Evolutionary conservation across 176 grass and related monocot genomes (phyloP), one percentile per base, ranked within the genome.

Genomic region (Zea luxurians): DNA sequence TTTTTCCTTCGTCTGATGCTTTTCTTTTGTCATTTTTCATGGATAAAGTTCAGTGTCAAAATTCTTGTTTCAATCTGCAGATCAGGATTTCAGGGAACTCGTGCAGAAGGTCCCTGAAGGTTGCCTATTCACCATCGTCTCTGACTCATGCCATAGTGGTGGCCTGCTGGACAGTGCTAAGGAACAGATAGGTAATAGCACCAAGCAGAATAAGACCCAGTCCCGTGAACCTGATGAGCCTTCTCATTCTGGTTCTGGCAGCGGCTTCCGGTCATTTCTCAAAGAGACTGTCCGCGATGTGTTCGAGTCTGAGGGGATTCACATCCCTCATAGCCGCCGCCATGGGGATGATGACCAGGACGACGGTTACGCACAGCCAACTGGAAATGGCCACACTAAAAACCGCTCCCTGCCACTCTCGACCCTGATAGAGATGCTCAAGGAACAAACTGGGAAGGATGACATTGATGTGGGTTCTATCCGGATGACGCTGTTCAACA

Each of bases 61-160:
- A 13, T 35, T 55, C 15, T 7, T 66, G 10, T 69, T 82, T 38
- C 52, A 66, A 50, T 84, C 27, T 78, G 66, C 70, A 98, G 95
- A 98, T 68, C 85, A 98, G 79, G 91, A 98, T 80, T 90, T 98
- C 75, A 94, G 78, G 77, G 89, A 89, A 37, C 87, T 98, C 47
- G 91, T 94, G 44, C 83, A 87, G 71, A 98, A 98, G 74, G 83
- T 94, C 15, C 87, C 89, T 0, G 66, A 83, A 27, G 91, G 78
- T 70, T 98, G 95, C 74, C 64, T 91, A 54, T 86, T 98, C 62
- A 98, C 95, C 37, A 98, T 98, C 17, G 91, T 98, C 9, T 94
- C 91, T 10, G 95, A 98, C 55, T 98, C 91, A 9, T 98, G 95
- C 89, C 95, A 98, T 58, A 98, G 95, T 76, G 95, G 95, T 62